A percentile compares a stretch with the other conserved stretches of the same genome.
phyloP scores from a whole-genome alignment of 257 asterid genomes.

The Vinca minor region DNA sequence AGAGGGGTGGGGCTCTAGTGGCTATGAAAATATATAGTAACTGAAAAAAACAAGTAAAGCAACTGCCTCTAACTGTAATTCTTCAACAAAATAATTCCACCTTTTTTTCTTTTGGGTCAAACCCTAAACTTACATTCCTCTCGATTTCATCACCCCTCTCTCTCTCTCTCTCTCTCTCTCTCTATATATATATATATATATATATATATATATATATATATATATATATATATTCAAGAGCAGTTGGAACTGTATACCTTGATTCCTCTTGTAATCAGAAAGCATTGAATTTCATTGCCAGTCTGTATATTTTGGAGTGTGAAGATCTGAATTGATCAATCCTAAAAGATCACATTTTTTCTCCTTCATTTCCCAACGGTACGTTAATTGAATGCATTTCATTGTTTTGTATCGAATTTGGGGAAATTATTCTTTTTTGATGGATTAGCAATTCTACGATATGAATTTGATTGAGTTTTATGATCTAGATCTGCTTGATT shows the following conservation, averaged over 20 bases:
- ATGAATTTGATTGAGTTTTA: background rate
- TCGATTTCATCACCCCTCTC: background rate
- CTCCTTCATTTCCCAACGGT: background rate
- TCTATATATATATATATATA: background rate
- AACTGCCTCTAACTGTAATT: constrained; percentile 8
- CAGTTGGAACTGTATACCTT: background rate
- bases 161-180: background rate
- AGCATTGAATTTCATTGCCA: background rate
- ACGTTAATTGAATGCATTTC: background rate
- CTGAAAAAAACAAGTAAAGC: constrained; percentile 5
- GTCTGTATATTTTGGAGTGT: background rate
- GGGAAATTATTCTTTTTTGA: no score
- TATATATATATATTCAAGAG: background rate
- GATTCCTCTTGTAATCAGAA: background rate
- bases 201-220: background rate
- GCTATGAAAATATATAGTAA: no score
- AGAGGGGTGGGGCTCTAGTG: no score
- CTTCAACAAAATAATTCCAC: background rate
- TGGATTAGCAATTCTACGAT: constrained; percentile 6
- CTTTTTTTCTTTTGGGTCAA: constrained; percentile 1
- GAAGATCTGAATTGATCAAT: constrained; percentile 9
- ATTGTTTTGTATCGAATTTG: background rate
- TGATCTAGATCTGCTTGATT: background rate
- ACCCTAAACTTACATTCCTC: constrained; percentile 7
- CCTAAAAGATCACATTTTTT: background rate